Percentiles rank a stretch among this genome's conserved stretches.
Conservation (phyloP, 495 filamentous ascomycete species). For the Penicillium simplicissimum region DNA sequence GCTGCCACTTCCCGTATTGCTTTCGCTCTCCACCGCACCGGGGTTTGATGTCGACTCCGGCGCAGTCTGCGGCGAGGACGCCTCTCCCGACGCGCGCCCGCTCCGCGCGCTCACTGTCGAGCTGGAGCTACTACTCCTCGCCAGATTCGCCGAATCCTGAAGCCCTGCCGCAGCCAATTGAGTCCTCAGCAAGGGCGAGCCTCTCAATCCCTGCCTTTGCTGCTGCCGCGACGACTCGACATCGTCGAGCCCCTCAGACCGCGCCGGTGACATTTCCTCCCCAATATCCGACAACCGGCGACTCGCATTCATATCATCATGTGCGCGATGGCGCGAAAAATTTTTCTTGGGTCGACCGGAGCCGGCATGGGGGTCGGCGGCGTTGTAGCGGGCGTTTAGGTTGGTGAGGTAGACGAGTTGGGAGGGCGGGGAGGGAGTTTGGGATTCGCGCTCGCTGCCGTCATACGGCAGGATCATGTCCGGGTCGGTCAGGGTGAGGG, state of each 20-base stretch:
- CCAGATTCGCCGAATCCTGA: conserved; percentile 29
- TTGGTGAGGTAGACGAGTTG: conserved; percentile 42
- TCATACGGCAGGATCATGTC: conserved; percentile 85
- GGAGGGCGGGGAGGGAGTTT: conserved; percentile 50
- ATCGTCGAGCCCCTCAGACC: conserved; percentile 23
- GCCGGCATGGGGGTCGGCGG: conserved; percentile 19
- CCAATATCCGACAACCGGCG: conserved; percentile 73
- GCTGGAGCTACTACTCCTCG: conserved; percentile 38
- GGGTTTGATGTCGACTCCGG: conserved; percentile 14
- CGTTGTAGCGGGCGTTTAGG: conserved; percentile 33
- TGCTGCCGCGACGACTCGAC: neutral
- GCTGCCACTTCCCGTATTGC: neutral
- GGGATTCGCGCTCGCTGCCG: conserved; percentile 57
- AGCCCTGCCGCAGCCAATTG: conserved; percentile 12
- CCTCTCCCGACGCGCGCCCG: conserved; percentile 25
- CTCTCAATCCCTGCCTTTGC: conserved; percentile 7
- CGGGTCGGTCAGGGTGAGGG: conserved; percentile 87
- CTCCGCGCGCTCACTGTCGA: conserved; percentile 45
- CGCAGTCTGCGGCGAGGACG: conserved; percentile 19
- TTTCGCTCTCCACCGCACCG: conserved; percentile 8
- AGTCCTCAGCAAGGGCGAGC: conserved; percentile 15
- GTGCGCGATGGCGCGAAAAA: conserved; percentile 49
- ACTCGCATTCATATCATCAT: conserved; percentile 57
- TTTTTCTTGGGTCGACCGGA: conserved; percentile 34
- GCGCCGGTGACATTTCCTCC: conserved; percentile 51